These are phyloP conservation scores for Hypoxylon sp. DNA, from an alignment of 2,329 filamentous ascomycete genomes.

Conservation along the genomic window DNA sequence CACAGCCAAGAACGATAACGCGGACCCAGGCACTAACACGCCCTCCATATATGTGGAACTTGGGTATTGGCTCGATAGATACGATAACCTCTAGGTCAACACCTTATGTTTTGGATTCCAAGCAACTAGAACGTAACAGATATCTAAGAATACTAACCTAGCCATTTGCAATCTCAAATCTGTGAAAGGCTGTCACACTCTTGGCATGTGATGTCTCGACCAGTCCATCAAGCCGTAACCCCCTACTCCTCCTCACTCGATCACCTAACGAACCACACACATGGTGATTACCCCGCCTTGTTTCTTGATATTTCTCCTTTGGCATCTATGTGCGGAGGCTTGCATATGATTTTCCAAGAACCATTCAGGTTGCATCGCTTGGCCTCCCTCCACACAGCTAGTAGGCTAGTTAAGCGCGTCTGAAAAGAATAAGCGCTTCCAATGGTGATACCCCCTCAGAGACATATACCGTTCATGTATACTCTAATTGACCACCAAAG, in stretches of 20 bases:
- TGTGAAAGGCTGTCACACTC: slow-evolving; percentile 31
- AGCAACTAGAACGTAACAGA: slow-evolving; percentile 9
- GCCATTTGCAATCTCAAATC: slow-evolving; percentile 9
- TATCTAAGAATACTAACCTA: slow-evolving; percentile 6
- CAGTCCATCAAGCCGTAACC: slow-evolving; percentile 35
- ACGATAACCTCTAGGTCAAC: slow-evolving; percentile 18
- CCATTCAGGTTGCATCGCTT: slow-evolving; percentile 23
- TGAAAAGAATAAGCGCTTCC: slow-evolving; percentile 34
- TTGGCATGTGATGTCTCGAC: slow-evolving; percentile 42
- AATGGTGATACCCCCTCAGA: slow-evolving; percentile 8
- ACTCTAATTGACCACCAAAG: slow-evolving; percentile 4
- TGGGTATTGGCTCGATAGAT: slow-evolving; percentile 36
- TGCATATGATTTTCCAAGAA: slow-evolving; percentile 24
- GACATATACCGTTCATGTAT: slow-evolving; percentile 6
- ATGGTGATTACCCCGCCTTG: slow-evolving; percentile 36
- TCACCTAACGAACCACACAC: slow-evolving; percentile 28
- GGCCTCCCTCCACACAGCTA: slow-evolving; percentile 11
- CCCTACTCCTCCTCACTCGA: slow-evolving; percentile 20
- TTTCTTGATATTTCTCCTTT: slow-evolving; percentile 19
- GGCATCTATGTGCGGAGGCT: slow-evolving; percentile 16
- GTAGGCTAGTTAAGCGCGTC: slow-evolving; percentile 34
- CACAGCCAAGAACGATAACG: slow-evolving; percentile 23
- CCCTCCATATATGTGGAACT: slow-evolving; percentile 39
- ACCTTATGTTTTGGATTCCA: slow-evolving; percentile 1
- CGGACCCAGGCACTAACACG: slow-evolving; percentile 27